Evolutionary conservation across 257 asterid genomes (phyloP).

Genomic region (Capsicum rhomboideum): DNA sequence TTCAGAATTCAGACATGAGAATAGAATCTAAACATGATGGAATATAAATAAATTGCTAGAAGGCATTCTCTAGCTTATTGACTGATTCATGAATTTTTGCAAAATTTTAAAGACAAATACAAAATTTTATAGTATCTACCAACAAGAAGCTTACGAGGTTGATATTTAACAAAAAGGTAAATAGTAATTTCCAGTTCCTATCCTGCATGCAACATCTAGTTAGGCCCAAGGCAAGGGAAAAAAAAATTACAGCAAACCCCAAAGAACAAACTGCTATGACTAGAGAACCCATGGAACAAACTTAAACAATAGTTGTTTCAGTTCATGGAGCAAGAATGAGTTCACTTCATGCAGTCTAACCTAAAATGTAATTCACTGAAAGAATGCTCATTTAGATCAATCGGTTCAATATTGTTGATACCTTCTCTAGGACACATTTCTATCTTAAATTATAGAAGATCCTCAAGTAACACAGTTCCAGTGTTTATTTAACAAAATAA

Average conservation of each 20-base stretch:
- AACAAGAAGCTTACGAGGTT: not conserved
- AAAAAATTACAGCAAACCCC: not conserved
- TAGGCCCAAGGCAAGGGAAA: not conserved
- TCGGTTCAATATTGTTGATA: not conserved
- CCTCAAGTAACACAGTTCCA: not conserved
- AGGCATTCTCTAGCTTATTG: not conserved
- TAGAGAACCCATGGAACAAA: not conserved
- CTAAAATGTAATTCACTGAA: not conserved
- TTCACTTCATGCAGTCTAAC: not conserved
- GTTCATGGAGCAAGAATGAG: not conserved
- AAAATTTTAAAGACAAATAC: not conserved
- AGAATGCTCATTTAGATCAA: not conserved
- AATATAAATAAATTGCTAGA: not conserved
- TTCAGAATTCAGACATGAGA: constrained; percentile 10
- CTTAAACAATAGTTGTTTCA: not conserved
- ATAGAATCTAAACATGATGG: constrained; percentile 2
- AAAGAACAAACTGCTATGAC: not conserved
- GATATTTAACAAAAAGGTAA: not conserved
- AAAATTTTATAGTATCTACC: not conserved
- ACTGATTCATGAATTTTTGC: not conserved
- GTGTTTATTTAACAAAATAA: not conserved
- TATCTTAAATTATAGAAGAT: not conserved
- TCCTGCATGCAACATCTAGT: not conserved
- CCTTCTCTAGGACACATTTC: not conserved
- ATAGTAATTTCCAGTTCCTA: not conserved